Conservation (phyloP, 345 rosid genomes). For the Sisymbrium irio region DNA sequence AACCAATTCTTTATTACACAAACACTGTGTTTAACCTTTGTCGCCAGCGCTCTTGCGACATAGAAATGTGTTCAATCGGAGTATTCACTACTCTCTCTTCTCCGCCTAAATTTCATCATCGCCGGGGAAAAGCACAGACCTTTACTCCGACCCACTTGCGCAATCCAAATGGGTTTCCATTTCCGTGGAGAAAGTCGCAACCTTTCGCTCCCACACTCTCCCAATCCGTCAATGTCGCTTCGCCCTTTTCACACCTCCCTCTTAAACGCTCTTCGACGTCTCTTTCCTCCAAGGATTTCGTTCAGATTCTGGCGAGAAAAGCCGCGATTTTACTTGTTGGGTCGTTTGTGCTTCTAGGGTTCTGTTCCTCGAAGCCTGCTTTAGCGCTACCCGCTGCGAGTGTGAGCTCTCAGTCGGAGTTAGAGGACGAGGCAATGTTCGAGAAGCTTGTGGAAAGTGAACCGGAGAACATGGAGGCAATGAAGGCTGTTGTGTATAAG, state of each 20-base stretch:
- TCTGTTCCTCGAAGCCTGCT: conserved; percentile 42
- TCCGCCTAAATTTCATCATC: conserved; percentile 21
- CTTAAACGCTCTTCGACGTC: conserved; percentile 4
- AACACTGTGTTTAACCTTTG: no score
- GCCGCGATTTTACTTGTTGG: conserved; percentile 54
- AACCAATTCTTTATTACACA: no score
- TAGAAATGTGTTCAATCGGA: conserved; percentile 19
- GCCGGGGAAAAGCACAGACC: conserved; percentile 21
- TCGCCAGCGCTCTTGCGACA: not conserved
- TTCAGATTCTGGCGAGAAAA: conserved; percentile 40
- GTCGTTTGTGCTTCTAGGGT: conserved; percentile 51
- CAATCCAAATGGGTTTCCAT: conserved; percentile 7
- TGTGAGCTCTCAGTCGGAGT: conserved; percentile 34
- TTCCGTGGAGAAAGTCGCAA: conserved; percentile 19
- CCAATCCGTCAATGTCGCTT: conserved; percentile 6
- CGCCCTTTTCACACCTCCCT: conserved; percentile 28
- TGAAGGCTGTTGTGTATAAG: conserved; percentile 64
- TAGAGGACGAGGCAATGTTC: conserved; percentile 50
- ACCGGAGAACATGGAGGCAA: conserved; percentile 61
- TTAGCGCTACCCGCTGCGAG: conserved; percentile 43
- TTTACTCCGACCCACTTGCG: conserved; percentile 5
- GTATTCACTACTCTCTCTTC: conserved; percentile 11
- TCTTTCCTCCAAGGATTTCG: conserved; percentile 26
- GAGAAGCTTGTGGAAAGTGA: conserved; percentile 70
- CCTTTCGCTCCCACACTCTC: conserved; percentile 28